phyloP scores from a whole-genome alignment of 2,329 filamentous ascomycete genomes.

The Beauveria sp. region DNA sequence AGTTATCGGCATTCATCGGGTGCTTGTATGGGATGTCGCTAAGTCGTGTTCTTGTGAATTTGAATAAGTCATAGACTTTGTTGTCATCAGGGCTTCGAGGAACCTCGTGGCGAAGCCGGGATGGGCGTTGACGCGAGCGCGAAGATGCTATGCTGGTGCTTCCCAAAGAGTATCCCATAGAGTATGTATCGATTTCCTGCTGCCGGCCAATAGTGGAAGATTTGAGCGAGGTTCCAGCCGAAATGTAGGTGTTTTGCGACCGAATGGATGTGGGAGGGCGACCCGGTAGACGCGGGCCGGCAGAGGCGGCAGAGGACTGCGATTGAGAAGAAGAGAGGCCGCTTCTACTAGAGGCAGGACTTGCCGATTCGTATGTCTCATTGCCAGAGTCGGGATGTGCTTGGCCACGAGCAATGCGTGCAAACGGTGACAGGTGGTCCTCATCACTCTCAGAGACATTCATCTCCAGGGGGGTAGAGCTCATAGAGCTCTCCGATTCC shows the following conservation, averaged over 20 bases:
- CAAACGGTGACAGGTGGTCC: slow-evolving; percentile 66
- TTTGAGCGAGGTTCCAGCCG: slow-evolving; percentile 47
- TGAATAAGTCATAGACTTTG: slow-evolving; percentile 72
- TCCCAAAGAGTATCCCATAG: slow-evolving; percentile 33
- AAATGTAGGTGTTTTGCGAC: slow-evolving; percentile 62
- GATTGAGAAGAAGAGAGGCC: slow-evolving; percentile 49
- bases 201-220: slow-evolving; percentile 23
- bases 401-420: slow-evolving; percentile 66
- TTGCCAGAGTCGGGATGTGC: slow-evolving; percentile 47
- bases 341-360: slow-evolving; percentile 57
- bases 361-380: slow-evolving; percentile 55
- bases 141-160: slow-evolving; percentile 39
- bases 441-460: slow-evolving; percentile 67
- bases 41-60: slow-evolving; percentile 71
- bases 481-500: slow-evolving; percentile 40
- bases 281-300: slow-evolving; percentile 43
- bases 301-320: slow-evolving; percentile 35
- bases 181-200: slow-evolving; percentile 45
- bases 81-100: slow-evolving; percentile 63
- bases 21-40: slow-evolving; percentile 77
- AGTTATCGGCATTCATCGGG: slow-evolving; percentile 49
- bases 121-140: slow-evolving; percentile 44
- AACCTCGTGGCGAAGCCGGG: slow-evolving; percentile 72
- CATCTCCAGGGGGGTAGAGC: slow-evolving; percentile 47
- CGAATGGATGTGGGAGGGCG: slow-evolving; percentile 42